These are phyloP conservation scores for Phytophthora vignae DNA, from an alignment of 352 stramenopile species.

Conservation along the genomic window DNA sequence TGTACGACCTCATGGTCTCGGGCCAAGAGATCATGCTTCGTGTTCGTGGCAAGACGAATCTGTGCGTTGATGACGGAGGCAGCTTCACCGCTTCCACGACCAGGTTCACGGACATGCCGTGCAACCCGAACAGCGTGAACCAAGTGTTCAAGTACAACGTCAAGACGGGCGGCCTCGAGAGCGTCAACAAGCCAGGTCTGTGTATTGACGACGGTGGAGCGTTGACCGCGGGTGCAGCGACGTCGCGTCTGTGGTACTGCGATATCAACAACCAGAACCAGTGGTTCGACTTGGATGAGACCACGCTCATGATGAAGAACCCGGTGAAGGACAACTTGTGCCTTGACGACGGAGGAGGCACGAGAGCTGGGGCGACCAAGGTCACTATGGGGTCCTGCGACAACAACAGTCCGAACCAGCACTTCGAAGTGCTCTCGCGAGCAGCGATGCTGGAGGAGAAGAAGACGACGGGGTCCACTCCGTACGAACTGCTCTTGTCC, in stretches of 20 bases:
- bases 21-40: slow-evolving; percentile 37
- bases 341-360: slow-evolving; percentile 37
- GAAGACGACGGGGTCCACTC: slow-evolving; percentile 21
- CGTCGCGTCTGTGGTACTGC: slow-evolving; percentile 33
- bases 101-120: slow-evolving; percentile 32
- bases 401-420: slow-evolving; percentile 35
- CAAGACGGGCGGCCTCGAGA: slow-evolving; percentile 29
- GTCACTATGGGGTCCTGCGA: slow-evolving; percentile 39
- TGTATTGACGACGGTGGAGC: slow-evolving; percentile 41
- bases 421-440: slow-evolving; percentile 32
- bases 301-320: slow-evolving; percentile 37
- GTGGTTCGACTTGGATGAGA: slow-evolving; percentile 39
- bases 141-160: slow-evolving; percentile 41
- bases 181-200: slow-evolving; percentile 29
- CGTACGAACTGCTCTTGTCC: slow-evolving; percentile 28
- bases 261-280: slow-evolving; percentile 39
- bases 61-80: slow-evolving; percentile 49
- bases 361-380: slow-evolving; percentile 18
- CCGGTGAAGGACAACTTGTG: slow-evolving; percentile 42
- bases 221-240: slow-evolving; percentile 15
- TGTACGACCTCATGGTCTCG: slow-evolving; percentile 33
- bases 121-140: slow-evolving; percentile 40
- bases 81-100: slow-evolving; percentile 25
- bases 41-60: slow-evolving; percentile 32
- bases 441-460: slow-evolving; percentile 18